Percentiles rank a stretch among this genome's conserved stretches.
These are phyloP conservation scores for Exserohilum turcica DNA, from an alignment of 2,329 filamentous ascomycete genomes.

Conservation along the genomic window DNA sequence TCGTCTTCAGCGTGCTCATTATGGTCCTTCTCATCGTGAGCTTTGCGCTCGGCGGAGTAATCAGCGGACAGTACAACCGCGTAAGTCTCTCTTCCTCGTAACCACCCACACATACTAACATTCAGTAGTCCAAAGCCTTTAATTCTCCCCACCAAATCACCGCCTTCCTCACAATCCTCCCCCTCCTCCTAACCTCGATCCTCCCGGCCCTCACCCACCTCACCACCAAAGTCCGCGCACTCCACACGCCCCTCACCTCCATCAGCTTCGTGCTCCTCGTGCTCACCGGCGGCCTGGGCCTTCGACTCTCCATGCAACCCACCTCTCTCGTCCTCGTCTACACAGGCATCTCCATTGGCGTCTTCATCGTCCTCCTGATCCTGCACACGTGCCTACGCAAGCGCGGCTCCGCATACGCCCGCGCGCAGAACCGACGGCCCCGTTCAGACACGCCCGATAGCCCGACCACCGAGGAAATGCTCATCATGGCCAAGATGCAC, in stretches of 20 bases:
- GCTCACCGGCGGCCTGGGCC: conserved; percentile 42
- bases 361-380: conserved; percentile 28
- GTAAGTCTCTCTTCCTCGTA: conserved; percentile 31
- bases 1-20: conserved; percentile 48
- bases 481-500: conserved; percentile 27
- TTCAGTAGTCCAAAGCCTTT: conserved; percentile 48
- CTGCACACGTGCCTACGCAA: conserved; percentile 34
- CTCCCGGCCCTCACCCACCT: conserved; percentile 38
- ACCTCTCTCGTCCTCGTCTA: conserved; percentile 37
- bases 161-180: conserved; percentile 56
- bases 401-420: conserved; percentile 33
- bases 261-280: conserved; percentile 34
- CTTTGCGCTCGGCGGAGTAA: conserved; percentile 51
- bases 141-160: conserved; percentile 55
- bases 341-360: conserved; percentile 30
- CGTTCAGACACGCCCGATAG: neutral
- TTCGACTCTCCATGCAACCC: conserved; percentile 33
- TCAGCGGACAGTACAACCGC: conserved; percentile 48
- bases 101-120: neutral
- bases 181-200: conserved; percentile 31
- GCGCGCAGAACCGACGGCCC: conserved; percentile 14
- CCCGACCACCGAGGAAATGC: conserved; percentile 20
- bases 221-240: conserved; percentile 47
- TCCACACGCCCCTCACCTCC: conserved; percentile 52
- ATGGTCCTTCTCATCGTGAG: conserved; percentile 46